Conservation (phyloP, 306 rosid genomes). For the Mimosa pudica region DNA sequence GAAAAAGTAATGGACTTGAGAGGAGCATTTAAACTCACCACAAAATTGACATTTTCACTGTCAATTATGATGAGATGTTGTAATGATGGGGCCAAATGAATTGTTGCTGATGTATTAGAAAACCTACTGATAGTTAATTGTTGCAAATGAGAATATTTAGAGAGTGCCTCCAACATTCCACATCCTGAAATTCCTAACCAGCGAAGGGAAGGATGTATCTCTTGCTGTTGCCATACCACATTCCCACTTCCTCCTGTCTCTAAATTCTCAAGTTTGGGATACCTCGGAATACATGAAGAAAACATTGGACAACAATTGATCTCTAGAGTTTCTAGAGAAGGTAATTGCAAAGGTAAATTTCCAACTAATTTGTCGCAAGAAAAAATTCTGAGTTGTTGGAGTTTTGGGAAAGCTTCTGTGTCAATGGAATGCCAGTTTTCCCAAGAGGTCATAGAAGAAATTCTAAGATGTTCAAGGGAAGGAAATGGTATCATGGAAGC, state of each 20-base stretch:
- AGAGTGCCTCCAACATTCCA: not conserved
- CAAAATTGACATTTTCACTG: not conserved
- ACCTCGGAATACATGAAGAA: not conserved
- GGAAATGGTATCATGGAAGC: not conserved
- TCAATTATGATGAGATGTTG: rapidly evolving
- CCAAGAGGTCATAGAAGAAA: not conserved
- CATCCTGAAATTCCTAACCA: not conserved
- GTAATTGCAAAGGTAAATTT: not conserved
- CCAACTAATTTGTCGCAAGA: not conserved
- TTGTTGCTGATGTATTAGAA: not conserved
- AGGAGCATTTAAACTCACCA: not conserved
- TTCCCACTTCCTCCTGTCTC: not conserved
- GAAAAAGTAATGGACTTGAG: not conserved
- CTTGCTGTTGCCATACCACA: not conserved
- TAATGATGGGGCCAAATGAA: not conserved
- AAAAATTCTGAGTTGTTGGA: not conserved
- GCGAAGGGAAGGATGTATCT: not conserved
- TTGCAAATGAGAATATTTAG: not conserved
- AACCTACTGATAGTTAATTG: rapidly evolving
- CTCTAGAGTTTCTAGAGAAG: not conserved
- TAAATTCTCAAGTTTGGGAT: not conserved
- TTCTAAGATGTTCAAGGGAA: not conserved
- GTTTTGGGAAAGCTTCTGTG: not conserved
- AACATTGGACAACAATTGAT: not conserved
- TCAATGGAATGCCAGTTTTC: not conserved